Percentiles rank a stretch among this genome's conserved stretches.
These are phyloP conservation scores for Colletotrichum noveboracense DNA, from an alignment of 2,329 filamentous ascomycete species.

Conservation along the genomic window DNA sequence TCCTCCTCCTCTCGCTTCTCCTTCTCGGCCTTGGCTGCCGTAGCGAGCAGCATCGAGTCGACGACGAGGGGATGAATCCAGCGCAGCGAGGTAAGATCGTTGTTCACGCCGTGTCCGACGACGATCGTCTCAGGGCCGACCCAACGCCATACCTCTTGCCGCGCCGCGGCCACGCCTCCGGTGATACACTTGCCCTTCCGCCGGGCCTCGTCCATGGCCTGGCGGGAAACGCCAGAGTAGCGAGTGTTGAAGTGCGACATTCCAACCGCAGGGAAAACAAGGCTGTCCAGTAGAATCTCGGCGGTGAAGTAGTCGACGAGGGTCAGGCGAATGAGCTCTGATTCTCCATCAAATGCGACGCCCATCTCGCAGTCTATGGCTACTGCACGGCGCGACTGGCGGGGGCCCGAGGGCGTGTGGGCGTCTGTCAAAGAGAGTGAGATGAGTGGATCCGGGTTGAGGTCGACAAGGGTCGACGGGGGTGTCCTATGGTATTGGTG, in stretches of 20 bases:
- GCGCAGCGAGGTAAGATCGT: slow-evolving; percentile 49
- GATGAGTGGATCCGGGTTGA: background rate
- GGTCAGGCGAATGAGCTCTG: slow-evolving; percentile 57
- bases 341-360: slow-evolving; percentile 44
- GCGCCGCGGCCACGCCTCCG: slow-evolving; percentile 45
- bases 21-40: slow-evolving; percentile 8
- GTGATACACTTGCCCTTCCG: slow-evolving; percentile 36
- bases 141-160: slow-evolving; percentile 46
- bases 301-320: slow-evolving; percentile 57
- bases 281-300: slow-evolving; percentile 51
- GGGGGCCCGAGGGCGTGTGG: background rate
- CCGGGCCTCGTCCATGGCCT: slow-evolving; percentile 41
- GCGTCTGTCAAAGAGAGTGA: background rate
- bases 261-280: slow-evolving; percentile 51
- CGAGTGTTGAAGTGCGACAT: slow-evolving; percentile 56
- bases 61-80: slow-evolving; percentile 51
- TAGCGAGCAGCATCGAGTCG: slow-evolving; percentile 47
- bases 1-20: slow-evolving; percentile 19
- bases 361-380: slow-evolving; percentile 64
- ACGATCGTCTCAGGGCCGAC: slow-evolving; percentile 52
- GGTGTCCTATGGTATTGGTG: slow-evolving; percentile 15
- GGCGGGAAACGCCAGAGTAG: slow-evolving; percentile 52
- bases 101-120: slow-evolving; percentile 48
- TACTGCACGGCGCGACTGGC: slow-evolving; percentile 32
- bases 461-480: background rate